phyloP scores from a whole-genome alignment of 257 asterid genomes.

The Nyctanthes arbortristis region DNA sequence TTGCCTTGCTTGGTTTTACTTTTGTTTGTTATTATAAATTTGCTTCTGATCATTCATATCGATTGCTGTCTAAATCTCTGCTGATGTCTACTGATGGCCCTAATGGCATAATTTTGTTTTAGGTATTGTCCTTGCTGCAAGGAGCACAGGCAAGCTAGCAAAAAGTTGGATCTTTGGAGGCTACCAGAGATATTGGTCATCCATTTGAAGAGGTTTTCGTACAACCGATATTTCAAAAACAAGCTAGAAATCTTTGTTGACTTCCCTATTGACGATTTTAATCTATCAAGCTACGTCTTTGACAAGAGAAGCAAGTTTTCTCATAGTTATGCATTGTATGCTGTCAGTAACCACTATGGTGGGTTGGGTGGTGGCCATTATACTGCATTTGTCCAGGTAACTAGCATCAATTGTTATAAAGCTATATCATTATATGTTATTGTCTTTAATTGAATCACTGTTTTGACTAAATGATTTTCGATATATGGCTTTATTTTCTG shows the following conservation, averaged over 20 bases:
- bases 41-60: not conserved
- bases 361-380: constrained; percentile 73
- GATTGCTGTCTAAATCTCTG: constrained; percentile 6
- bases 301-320: constrained; percentile 33
- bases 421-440: constrained; percentile 3
- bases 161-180: constrained; percentile 82
- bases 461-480: not conserved
- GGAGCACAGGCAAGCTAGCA: constrained; percentile 66
- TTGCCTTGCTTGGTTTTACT: not conserved
- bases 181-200: constrained; percentile 71
- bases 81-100: no score
- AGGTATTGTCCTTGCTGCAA: constrained; percentile 80
- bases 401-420: constrained; percentile 28
- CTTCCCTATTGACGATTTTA: constrained; percentile 63
- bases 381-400: constrained; percentile 72
- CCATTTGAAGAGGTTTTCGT: constrained; percentile 78
- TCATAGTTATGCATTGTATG: constrained; percentile 57
- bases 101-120: constrained; percentile 22
- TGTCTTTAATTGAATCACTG: not conserved
- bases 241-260: constrained; percentile 73
- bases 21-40: constrained; percentile 1
- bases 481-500: not conserved
- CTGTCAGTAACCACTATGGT: constrained; percentile 75
- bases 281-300: constrained; percentile 53
- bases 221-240: constrained; percentile 43